Evolutionary conservation across 495 filamentous ascomycete genomes (phyloP), one percentile per base, ranked within the genome.

Genomic region (Xylaria venustula): DNA sequence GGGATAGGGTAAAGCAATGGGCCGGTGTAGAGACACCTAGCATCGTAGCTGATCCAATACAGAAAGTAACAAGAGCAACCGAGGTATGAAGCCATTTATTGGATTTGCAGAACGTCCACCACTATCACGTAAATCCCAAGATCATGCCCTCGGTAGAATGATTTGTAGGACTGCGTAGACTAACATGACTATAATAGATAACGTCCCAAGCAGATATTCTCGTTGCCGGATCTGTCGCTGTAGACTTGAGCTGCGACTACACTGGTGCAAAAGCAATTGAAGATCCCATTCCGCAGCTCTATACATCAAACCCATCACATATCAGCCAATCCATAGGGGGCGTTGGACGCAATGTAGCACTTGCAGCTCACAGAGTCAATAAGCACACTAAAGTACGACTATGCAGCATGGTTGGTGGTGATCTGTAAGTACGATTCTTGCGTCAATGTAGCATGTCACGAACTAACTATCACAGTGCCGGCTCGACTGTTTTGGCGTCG

Each of bases 281-380:
- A 48, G 58, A 69, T 32, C 64, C 67, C 1, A 54, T 69, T 22
- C 91, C 91, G 15, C 71, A 81, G 20, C 75, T 84, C 1, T 83
- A 93, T 54, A 97, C 93, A 1, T 98, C 94, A 7, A 98, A 98
- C 70, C 90, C 90, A 42, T 85, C 91, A 42, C 68, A 77, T 15
- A 95, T 97, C 60, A 82, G 68, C 19, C 91, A 96, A 68, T 88
- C 88, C 7, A 79, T 97, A 23, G 94, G 94, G 8, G 94, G 94
- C n/a, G 94, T 98, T 2, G 94, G 88, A n/a, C 86, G 90, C 69
- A 98, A 98, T 67, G 88, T 97, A 30, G 91, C 94, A 2, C 81
- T 88, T 47, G 92, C 93, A 4, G 83, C 89, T 6, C 88, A 90
- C 67, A 75, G 72, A 26, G 69, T 74, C 23, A 79, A 77, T 52